Conservation (phyloP, 2,329 filamentous ascomycete genomes). For the Fusarium sp. region DNA sequence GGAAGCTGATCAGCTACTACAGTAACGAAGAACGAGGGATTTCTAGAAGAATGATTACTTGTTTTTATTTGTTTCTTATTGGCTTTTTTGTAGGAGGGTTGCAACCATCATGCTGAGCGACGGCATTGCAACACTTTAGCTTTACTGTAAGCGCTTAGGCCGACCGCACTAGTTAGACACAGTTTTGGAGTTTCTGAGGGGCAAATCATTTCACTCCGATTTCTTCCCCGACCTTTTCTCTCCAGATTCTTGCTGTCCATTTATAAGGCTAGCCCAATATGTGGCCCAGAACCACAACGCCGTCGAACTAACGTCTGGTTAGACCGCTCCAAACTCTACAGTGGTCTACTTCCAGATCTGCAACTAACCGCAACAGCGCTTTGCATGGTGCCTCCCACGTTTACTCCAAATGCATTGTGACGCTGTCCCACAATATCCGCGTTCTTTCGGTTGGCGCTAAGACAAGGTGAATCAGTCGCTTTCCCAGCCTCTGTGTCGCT, state of each 20-base stretch:
- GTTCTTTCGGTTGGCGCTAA: background rate
- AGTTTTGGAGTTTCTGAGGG: background rate
- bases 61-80: background rate
- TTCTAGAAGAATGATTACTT: constrained; percentile 6
- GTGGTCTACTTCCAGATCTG: constrained; percentile 8
- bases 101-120: background rate
- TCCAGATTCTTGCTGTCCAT: background rate
- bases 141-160: background rate
- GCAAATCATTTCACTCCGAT: background rate
- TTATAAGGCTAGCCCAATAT: background rate
- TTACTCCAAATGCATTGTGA: constrained; percentile 19
- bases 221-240: background rate
- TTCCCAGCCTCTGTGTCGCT: constrained; percentile 4
- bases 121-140: background rate
- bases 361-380: background rate
- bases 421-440: constrained; percentile 19
- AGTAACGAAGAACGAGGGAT: background rate
- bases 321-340: constrained; percentile 5
- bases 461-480: constrained; percentile 8
- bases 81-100: background rate
- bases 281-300: background rate
- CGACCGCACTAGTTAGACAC: background rate
- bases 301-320: background rate
- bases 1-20: constrained; percentile 3
- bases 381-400: background rate